Base-by-base conservation (phyloP, 192 early-diverging fungal species). In the Podila clonocystis region DNA sequence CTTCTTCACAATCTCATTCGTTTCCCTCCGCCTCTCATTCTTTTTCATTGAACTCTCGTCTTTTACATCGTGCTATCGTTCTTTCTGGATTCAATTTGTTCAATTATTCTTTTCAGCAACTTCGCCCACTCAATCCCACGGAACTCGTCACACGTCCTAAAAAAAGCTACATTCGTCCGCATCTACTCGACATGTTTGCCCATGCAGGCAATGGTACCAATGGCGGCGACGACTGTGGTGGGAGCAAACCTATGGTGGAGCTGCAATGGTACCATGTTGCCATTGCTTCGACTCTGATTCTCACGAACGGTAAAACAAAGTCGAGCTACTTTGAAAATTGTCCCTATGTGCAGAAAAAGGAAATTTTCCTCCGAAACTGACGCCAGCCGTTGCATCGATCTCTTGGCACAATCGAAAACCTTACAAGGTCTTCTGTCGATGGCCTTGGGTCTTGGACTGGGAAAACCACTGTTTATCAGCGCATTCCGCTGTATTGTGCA, bases 401-500 rank as follows among this genome's bases (percentile, higher is more conserved):
- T 50, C 17, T 65, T 24, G 34, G 36, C 34, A 19, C 63, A 12
- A 1, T 33, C 33, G 33, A 26, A 34, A 19, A 41, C 41, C 12
- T 60, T 4, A 15, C 15, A 45, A 88, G 87, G 85, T n/a, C 61
- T 63, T 3, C 77, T 93, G 26, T 93, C 92, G 2, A 41, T 87
- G n/a, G 82, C 73, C 50, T 82, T 97, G 22, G 89, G 92, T 1
- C 85, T 95, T 24, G 87, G 89, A 3, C 69, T 97, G 8, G 90
- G 90, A 72, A 75, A 59, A n/a, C 89, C 89, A 3, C 72, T 97
- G 11, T 79, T 94, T 15, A 82, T 96, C 8, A 85, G 93, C 8
- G 85, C 93, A 0, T 62, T 90, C 60, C 89, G 95, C 24, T 95
- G 93, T 72, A 74, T 95, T 29, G 84, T 92, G 22, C 95, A 97